These are phyloP conservation scores for Craspedostauros australis DNA, from an alignment of 108 stramenopile species.

Conservation along the genomic window DNA sequence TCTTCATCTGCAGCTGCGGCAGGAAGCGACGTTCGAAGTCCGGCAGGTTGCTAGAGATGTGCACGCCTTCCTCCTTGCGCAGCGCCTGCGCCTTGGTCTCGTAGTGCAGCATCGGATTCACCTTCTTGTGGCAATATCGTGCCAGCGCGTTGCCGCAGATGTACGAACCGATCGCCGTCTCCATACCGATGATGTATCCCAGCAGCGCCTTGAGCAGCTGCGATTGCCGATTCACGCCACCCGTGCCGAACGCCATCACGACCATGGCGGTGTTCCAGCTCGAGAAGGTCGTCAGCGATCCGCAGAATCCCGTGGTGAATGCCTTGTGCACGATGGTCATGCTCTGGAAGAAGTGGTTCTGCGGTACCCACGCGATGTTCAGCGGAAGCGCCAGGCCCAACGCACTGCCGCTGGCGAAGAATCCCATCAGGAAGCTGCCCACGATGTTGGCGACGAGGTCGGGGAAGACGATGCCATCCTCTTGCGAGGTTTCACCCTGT, in stretches of 20 bases:
- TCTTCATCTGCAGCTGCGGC: constrained; percentile 5
- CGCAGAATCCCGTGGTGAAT: constrained; percentile 61
- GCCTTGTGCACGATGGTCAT: constrained; percentile 45
- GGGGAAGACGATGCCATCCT: constrained; percentile 65
- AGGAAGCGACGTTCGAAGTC: constrained; percentile 34
- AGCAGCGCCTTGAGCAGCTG: constrained; percentile 49
- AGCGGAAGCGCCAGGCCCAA: constrained; percentile 22
- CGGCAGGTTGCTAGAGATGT: constrained; percentile 25
- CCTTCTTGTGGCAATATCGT: constrained; percentile 23
- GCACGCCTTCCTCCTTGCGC: constrained; percentile 22
- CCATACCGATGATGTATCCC: constrained; percentile 67
- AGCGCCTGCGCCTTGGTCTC: constrained; percentile 14
- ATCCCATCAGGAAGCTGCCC: constrained; percentile 68
- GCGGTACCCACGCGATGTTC: constrained; percentile 36
- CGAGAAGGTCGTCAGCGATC: constrained; percentile 61
- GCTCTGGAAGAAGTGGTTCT: constrained; percentile 33
- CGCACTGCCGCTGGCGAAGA: constrained; percentile 26
- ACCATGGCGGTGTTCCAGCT: constrained; percentile 73
- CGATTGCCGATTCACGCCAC: constrained; percentile 11
- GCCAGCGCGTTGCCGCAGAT: constrained; percentile 47
- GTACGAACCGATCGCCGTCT: constrained; percentile 45
- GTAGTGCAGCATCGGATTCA: constrained; percentile 17
- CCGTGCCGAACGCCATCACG: constrained; percentile 45
- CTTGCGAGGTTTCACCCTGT: constrained; percentile 31
- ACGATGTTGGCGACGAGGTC: constrained; percentile 71